Base-by-base conservation (phyloP, 805 yeast genomes). In the Starmerella davenportii region DNA sequence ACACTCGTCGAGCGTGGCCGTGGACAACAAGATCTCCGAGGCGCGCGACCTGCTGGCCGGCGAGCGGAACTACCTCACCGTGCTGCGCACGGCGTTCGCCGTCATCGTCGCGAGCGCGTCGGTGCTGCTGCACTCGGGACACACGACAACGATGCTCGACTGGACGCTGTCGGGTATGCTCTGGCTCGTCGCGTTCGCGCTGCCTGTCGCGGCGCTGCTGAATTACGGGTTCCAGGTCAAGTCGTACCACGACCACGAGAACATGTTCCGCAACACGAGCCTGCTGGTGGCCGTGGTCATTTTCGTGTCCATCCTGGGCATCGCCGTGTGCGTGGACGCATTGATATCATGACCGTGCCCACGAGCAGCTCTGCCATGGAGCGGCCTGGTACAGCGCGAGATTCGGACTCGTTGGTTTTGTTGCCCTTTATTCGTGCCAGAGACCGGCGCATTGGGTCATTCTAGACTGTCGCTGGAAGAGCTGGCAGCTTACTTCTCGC, bases 11-110 rank as follows among this genome's bases (percentile, higher is more conserved):
- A n/a, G n/a, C 13, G 35, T 55, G 11, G n/a, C 35, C 8, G 46
- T 53, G 36, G 52, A 48, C 15, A 56, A 56, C 40, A 28, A 37
- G 13, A 47, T 50, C 8, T 43, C 58, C 5, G 55, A 56, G 41
- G 58, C 59, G 7, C 46, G 60, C 24, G 60, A 56, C 41, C 38
- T 53, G 35, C 47, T 48, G 19, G 57, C 54, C 8, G 42, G 42
- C 30, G 60, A 56, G 43, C 49, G 58, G 27, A 56, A 53, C 39
- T 52, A 47, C 33, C 43, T 55, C 31, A 35, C 52, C 2, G 40
- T 46, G 34, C 20, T 49, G 9, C 40, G 49, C 13, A 25, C 46
- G 21, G 42, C 55, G 3, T 23, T 53, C 21, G 39, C 46, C 21
- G 41, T 56, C 13, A 46, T 48, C 16, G 43, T 53, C 14, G 52